Evolutionary conservation across 345 rosid species (phyloP).

Genomic region (Eucalyptus guilfoylei): DNA sequence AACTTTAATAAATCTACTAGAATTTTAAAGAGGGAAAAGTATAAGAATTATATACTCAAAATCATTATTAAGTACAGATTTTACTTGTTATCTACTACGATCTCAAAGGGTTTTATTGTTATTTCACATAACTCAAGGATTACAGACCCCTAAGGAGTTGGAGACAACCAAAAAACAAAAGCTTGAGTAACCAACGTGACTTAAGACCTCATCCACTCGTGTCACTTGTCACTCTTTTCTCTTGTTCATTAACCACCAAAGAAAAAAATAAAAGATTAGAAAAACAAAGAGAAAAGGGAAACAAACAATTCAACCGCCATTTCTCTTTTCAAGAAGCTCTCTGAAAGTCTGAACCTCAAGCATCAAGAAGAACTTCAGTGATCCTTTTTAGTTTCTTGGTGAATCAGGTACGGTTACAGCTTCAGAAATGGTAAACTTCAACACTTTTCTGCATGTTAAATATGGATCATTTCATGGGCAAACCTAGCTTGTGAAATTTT

Average conservation of each 20-base stretch:
- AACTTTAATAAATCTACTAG: background rate
- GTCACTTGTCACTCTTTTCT: slow-evolving; percentile 7
- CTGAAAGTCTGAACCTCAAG: background rate
- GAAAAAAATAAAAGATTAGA: background rate
- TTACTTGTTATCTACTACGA: background rate
- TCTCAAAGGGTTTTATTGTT: background rate
- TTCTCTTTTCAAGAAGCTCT: slow-evolving; percentile 4
- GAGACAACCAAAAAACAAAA: background rate
- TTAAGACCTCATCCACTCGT: slow-evolving; percentile 16
- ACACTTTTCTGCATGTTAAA: background rate
- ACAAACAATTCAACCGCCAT: slow-evolving; percentile 17
- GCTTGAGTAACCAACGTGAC: background rate
- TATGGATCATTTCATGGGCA: background rate
- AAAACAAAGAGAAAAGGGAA: background rate
- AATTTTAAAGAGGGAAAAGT: background rate
- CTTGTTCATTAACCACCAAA: background rate
- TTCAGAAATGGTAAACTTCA: background rate
- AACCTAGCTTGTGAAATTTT: background rate
- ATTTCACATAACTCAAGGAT: background rate
- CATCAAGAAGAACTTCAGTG: background rate
- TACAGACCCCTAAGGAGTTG: background rate
- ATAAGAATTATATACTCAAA: background rate
- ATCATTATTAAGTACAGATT: background rate
- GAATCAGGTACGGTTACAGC: background rate
- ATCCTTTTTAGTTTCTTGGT: background rate